These are phyloP conservation scores for Xerocomus potaroensis DNA, from an alignment of 768 basidiomycete species.

Conservation along the genomic window DNA sequence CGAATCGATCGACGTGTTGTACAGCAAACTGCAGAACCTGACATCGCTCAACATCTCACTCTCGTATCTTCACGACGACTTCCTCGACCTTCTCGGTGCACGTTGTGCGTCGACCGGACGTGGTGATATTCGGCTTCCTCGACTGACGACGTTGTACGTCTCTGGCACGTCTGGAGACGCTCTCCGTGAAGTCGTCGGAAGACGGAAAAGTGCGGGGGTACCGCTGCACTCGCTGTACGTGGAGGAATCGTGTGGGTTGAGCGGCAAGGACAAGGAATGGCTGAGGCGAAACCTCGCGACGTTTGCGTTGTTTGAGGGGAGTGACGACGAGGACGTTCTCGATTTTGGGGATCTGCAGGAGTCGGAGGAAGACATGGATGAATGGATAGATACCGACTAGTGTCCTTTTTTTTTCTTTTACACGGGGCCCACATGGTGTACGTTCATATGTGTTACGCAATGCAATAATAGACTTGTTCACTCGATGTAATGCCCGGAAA, in stretches of 20 bases:
- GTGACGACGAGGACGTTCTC: conserved; percentile 39
- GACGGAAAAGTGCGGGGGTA: conserved; percentile 37
- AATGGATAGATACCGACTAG: no score
- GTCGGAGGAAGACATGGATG: conserved; percentile 5
- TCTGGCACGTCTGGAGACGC: conserved; percentile 38
- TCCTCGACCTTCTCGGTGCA: conserved; percentile 20
- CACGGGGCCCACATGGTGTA: no score
- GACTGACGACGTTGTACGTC: conserved; percentile 45
- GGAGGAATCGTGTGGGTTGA: conserved; percentile 42
- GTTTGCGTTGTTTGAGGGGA: conserved; percentile 56
- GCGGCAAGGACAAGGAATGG: conserved; percentile 45
- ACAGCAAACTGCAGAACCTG: conserved; percentile 46
- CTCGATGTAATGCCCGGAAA: no score
- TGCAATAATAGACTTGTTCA: no score
- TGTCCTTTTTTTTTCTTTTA: no score
- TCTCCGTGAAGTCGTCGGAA: conserved; percentile 44
- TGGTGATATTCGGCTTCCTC: conserved; percentile 40
- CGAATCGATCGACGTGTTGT: conserved; percentile 34
- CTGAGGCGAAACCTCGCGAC: conserved; percentile 44
- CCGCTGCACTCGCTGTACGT: conserved; percentile 46
- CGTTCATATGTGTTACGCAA: no score
- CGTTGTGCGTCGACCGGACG: conserved; percentile 1
- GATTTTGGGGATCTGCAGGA: conserved; percentile 24
- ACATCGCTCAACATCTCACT: conserved; percentile 40
- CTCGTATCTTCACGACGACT: conserved; percentile 26